phyloP scores from a whole-genome alignment of 2,329 filamentous ascomycete species.

The Cordyceps sp. region DNA sequence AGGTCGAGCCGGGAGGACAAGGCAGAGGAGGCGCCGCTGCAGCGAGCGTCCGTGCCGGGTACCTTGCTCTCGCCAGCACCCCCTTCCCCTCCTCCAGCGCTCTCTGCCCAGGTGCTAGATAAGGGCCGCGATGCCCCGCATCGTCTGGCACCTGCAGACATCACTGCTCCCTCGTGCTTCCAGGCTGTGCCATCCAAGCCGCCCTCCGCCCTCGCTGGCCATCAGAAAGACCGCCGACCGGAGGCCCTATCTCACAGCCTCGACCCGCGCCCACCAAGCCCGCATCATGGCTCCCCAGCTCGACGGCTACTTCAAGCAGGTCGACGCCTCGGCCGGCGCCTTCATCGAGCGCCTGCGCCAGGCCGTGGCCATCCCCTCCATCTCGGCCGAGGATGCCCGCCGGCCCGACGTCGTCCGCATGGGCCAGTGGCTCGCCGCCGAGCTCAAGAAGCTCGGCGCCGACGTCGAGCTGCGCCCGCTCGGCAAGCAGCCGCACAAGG shows the following conservation, averaged over 20 bases:
- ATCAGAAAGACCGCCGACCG: too few species aligned
- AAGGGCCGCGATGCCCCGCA: too few species aligned
- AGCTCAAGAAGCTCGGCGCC: constrained; percentile 73
- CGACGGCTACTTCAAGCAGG: constrained; percentile 84
- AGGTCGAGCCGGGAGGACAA: too few species aligned
- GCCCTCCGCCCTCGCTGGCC: too few species aligned
- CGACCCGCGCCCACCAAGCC: constrained; percentile 40
- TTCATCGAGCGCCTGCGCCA: constrained; percentile 84
- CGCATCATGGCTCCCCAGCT: constrained; percentile 79
- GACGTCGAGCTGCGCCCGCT: constrained; percentile 73
- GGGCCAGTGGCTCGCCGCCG: constrained; percentile 75
- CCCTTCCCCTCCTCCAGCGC: too few species aligned
- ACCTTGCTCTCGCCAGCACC: too few species aligned
- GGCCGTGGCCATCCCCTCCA: constrained; percentile 89
- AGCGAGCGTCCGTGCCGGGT: too few species aligned
- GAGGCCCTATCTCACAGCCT: constrained; percentile 37
- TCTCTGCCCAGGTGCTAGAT: too few species aligned
- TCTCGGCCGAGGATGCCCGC: constrained; percentile 80
- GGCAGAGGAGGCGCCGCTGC: too few species aligned
- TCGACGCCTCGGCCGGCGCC: constrained; percentile 59
- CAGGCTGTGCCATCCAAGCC: too few species aligned
- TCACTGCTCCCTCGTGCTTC: too few species aligned
- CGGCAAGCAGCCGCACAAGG: constrained; percentile 82
- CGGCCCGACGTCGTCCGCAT: constrained; percentile 90
- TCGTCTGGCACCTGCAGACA: too few species aligned